Evolutionary conservation across 1,284 basidiomycete genomes (phyloP).

Genomic region (Ustilago esculenta): DNA sequence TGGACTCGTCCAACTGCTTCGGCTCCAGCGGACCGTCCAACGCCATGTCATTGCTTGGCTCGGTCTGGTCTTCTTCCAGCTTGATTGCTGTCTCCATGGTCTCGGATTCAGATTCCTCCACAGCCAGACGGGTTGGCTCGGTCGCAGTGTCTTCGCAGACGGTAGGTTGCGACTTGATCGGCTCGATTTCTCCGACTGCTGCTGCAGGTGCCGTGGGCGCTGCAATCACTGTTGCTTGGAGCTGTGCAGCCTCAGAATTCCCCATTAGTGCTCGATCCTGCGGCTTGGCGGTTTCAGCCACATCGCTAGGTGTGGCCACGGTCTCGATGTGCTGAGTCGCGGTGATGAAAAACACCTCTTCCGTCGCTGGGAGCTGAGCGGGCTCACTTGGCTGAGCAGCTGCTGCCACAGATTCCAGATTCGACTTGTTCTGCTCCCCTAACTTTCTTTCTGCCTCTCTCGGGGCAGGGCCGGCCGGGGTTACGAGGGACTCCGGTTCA

Average conservation of each 20-base stretch:
- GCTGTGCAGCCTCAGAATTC: neutral
- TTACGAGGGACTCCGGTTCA: neutral
- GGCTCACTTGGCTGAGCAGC: too few species aligned
- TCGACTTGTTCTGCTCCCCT: neutral
- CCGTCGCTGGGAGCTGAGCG: too few species aligned
- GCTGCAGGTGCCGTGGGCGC: neutral
- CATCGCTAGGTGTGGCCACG: too few species aligned
- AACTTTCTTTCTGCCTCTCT: neutral
- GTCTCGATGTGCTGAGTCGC: too few species aligned
- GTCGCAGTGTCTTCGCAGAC: neutral
- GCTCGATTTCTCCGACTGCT: neutral
- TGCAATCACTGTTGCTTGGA: neutral
- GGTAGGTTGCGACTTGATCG: neutral
- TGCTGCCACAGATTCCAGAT: neutral
- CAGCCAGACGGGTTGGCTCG: neutral
- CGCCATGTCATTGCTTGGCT: slow-evolving; percentile 6
- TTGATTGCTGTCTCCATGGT: slow-evolving; percentile 1
- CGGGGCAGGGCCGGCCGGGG: neutral
- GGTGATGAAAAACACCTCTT: too few species aligned
- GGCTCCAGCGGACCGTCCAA: slow-evolving; percentile 1
- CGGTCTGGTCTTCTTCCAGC: slow-evolving; percentile 14
- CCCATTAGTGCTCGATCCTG: too few species aligned
- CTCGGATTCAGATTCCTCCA: neutral
- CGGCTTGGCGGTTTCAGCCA: too few species aligned
- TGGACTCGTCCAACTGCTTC: neutral